These are phyloP conservation scores for Xylariaceae sp. DNA, from an alignment of 2,329 filamentous ascomycete genomes.

Conservation along the genomic window DNA sequence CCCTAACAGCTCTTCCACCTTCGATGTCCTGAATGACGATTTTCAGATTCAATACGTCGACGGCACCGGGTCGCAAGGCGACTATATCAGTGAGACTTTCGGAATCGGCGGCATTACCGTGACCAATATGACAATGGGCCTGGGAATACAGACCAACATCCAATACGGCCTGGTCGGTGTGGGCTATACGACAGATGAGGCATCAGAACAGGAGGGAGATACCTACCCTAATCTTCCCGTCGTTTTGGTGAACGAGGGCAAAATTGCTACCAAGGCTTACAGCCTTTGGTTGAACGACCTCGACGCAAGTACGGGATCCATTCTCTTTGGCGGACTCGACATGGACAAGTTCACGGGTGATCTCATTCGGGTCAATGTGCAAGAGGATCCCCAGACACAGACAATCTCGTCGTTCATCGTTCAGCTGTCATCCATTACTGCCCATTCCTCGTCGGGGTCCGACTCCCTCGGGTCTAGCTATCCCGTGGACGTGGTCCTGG, in stretches of 20 bases:
- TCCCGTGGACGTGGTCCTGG: slow-evolving; percentile 61
- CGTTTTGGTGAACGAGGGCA: slow-evolving; percentile 56
- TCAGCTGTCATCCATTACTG: slow-evolving; percentile 44
- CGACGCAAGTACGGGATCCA: slow-evolving; percentile 60
- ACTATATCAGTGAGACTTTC: slow-evolving; percentile 57
- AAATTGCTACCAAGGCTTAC: slow-evolving; percentile 65
- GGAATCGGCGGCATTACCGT: slow-evolving; percentile 49
- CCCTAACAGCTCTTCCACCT: slow-evolving; percentile 43
- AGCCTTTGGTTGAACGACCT: slow-evolving; percentile 65
- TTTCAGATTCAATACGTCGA: slow-evolving; percentile 63
- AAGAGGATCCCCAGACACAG: slow-evolving; percentile 38
- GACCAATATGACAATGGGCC: slow-evolving; percentile 55
- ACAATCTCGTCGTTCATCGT: slow-evolving; percentile 46
- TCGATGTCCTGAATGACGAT: slow-evolving; percentile 36
- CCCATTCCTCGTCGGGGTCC: slow-evolving; percentile 45
- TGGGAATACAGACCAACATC: slow-evolving; percentile 52
- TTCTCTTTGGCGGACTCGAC: slow-evolving; percentile 79
- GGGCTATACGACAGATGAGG: slow-evolving; percentile 55
- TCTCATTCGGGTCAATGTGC: slow-evolving; percentile 58
- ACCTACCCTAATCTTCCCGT: slow-evolving; percentile 60
- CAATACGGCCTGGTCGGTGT: slow-evolving; percentile 57
- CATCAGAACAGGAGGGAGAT: slow-evolving; percentile 33
- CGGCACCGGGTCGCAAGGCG: slow-evolving; percentile 51
- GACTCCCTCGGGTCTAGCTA: slow-evolving; percentile 43
- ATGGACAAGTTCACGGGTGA: slow-evolving; percentile 66